Conservation (phyloP, 2,329 filamentous ascomycete genomes). For the Cytospora chrysosperma region DNA sequence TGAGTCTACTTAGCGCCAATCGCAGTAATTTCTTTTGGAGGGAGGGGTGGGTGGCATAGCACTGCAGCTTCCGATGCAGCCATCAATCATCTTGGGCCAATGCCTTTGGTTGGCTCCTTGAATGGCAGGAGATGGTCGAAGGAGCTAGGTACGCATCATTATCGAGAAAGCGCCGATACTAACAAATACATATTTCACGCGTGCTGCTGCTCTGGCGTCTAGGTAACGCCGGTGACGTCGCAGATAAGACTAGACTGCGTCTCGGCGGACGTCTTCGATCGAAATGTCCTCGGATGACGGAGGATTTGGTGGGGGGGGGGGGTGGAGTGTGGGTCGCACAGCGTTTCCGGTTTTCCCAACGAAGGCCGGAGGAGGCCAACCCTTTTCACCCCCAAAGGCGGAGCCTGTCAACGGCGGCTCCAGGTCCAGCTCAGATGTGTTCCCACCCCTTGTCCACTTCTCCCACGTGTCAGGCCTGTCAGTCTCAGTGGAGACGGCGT, state of each 20-base stretch:
- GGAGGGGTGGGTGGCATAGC: no score
- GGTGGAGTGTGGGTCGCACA: not conserved
- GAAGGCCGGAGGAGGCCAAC: not conserved
- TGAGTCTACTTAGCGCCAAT: no score
- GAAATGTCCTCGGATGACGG: not conserved
- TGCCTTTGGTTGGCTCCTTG: not conserved
- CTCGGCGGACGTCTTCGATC: not conserved
- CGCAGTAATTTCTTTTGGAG: no score
- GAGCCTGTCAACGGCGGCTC: not conserved
- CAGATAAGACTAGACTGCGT: not conserved
- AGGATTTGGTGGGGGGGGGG: not conserved
- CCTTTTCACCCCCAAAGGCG: not conserved
- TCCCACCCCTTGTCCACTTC: not conserved
- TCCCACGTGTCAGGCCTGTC: conserved; percentile 18
- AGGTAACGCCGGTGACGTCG: conserved; percentile 8
- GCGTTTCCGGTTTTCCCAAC: not conserved
- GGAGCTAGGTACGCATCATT: not conserved
- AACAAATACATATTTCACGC: not conserved
- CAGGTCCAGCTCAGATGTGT: no score
- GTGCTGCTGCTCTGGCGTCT: not conserved
- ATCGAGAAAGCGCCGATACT: not conserved
- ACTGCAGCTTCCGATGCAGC: no score
- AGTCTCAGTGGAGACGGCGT: conserved; percentile 1
- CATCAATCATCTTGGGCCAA: no score
- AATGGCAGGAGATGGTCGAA: not conserved